Evolutionary conservation across 2,329 filamentous ascomycete genomes (phyloP).

Genomic region (Colletotrichum noveboracense): DNA sequence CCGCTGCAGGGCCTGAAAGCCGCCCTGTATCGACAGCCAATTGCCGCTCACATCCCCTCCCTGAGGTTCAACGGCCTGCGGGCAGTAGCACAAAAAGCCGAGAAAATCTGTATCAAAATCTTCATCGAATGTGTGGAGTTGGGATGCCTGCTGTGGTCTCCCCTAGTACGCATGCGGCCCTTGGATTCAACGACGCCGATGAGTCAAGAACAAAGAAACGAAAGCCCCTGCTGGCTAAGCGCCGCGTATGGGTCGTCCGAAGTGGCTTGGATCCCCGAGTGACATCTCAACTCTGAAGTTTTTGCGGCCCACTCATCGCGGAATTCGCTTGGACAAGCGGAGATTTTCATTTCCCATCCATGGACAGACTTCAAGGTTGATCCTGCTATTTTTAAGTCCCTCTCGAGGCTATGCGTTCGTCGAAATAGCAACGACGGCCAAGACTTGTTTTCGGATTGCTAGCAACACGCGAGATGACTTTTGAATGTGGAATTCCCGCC

Average conservation of each 20-base stretch:
- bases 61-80: neutral
- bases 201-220: neutral
- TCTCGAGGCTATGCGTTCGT: neutral
- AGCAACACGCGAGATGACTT: slow-evolving; percentile 1
- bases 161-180: neutral
- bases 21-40: neutral
- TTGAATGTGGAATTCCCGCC: neutral
- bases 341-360: slow-evolving; percentile 13
- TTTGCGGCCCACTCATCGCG: neutral
- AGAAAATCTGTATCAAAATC: neutral
- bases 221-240: neutral
- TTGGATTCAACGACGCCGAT: neutral
- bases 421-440: slow-evolving; percentile 4
- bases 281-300: neutral
- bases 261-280: slow-evolving; percentile 9
- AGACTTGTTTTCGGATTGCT: neutral
- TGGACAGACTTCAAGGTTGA: neutral
- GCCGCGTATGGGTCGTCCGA: slow-evolving; percentile 6
- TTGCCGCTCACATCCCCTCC: neutral
- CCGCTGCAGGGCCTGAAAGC: neutral
- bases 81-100: neutral
- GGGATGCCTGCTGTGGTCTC: neutral
- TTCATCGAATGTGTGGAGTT: neutral
- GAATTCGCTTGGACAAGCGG: slow-evolving; percentile 4
- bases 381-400: slow-evolving; percentile 6